These are phyloP conservation scores for Epichloe baconii DNA, from an alignment of 2,329 filamentous ascomycete species.

Conservation along the genomic window DNA sequence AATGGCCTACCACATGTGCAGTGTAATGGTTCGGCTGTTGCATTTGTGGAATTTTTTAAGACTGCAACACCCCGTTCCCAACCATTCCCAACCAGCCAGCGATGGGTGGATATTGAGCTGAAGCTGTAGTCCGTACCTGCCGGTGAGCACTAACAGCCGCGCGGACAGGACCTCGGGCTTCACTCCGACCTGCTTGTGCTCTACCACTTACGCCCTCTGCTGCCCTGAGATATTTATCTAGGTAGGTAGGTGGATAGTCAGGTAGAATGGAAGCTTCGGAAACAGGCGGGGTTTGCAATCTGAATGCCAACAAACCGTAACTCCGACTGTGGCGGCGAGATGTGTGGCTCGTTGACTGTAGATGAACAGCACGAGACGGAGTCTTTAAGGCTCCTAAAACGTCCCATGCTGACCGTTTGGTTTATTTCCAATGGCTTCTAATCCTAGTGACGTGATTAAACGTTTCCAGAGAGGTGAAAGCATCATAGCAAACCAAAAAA, in stretches of 20 bases:
- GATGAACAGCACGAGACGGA: background rate
- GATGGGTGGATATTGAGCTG: background rate
- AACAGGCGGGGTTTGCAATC: background rate
- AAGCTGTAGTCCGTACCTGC: background rate
- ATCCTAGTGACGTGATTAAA: background rate
- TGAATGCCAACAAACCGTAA: background rate
- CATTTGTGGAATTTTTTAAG: background rate
- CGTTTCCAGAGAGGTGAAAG: background rate
- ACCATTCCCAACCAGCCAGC: background rate
- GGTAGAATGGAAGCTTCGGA: background rate
- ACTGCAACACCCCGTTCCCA: background rate
- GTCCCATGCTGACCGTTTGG: too few species aligned
- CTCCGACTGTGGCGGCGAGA: background rate
- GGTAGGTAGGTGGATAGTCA: background rate
- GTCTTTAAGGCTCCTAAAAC: too few species aligned
- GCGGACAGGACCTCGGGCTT: background rate
- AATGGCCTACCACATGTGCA: background rate
- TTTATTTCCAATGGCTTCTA: background rate
- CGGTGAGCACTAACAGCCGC: too few species aligned
- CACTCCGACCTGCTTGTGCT: background rate
- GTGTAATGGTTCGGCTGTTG: background rate
- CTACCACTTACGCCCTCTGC: too few species aligned
- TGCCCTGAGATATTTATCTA: background rate
- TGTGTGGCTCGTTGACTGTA: too few species aligned
- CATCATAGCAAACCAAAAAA: background rate